Base-by-base conservation (phyloP, 192 early-diverging fungal species). In the Coemansia sp. region DNA sequence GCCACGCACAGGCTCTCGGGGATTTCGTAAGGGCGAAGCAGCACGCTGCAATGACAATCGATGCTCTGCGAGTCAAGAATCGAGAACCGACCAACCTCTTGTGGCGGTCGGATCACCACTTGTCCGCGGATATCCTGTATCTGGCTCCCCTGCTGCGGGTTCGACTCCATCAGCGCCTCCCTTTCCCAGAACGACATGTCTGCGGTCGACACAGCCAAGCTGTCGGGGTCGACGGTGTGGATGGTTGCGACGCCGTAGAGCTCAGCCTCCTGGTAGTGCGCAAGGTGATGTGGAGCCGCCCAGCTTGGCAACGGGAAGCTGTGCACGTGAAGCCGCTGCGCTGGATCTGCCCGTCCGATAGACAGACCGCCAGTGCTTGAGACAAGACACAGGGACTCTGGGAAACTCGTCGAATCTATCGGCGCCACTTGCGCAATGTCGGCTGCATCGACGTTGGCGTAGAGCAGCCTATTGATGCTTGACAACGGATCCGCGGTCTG, bases 301-400 rank as follows among this genome's bases (percentile, higher is more conserved):
- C 90, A 89, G 15, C 67, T 52, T 9, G 80, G 79, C 40, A 97
- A 74, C 9, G 86, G 79, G 11, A 89, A 62, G 19, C 76, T 89
- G 11, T 84, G 84, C 48, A 94, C 81, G 64, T 99, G 96, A 20
- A 99, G 82, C 50, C 90, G 90, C 72, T 94, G 92, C 38, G 91
- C 89, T 6, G 87, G 80, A 59, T 99, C 92, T 4, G 95, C 87
- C 2, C 64, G 81, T 0, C 92, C 95, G 64, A 99, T 78, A 43
- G 82, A 81, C 11, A 97, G 76, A 0, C 75, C 64, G 13, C 67
- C 80, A 19, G 80, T 75, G 41, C 41, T 33, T 2, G 85, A 84
- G n/a, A 86, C 88, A 40, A 96, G 72, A 3, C 89, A 89, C 17
- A 94, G 59, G 0, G 86, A 82, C 35, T 83, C 71, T 1, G 86